Base-by-base conservation (phyloP, 345 rosid species). In the Bretschneidera sinensis region DNA sequence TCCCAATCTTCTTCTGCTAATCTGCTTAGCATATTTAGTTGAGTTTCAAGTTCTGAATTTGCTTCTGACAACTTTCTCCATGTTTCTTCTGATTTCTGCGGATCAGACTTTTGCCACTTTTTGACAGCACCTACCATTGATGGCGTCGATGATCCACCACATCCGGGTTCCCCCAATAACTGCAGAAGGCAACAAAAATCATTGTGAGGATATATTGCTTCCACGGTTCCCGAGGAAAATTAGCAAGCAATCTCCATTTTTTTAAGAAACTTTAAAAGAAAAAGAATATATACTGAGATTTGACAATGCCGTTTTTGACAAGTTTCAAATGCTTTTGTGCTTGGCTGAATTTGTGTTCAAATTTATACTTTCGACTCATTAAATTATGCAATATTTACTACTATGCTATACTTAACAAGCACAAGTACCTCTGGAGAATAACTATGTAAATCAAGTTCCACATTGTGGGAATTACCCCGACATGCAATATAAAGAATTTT, bases 61-160 rank as follows among this genome's bases (percentile, higher is more conserved):
- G 83, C 85, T 55, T 80, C 89, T 21, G 88, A 80, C 78, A 94
- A 81, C 64, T 85, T 81, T 69, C 65, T 88, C 97, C 95, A 85
- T 48, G 77, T 91, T 72, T 83, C 92, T 63, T 58, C 72, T 66
- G 95, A 86, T 72, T 70, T 88, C 71, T 81, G 82, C 55, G 92
- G 99, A 59, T 94, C 85, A 72, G 85, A 79, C 62, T 83, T 83
- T 71, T 86, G 95, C 99, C 99, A 94, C 74, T 80, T 94, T 69
- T 88, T 91, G 57, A 94, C 95, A 47, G 99, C 86, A 71, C 97
- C 97, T 23, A 94, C 96, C 99, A 94, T 86, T 64, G 99, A 94
- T 66, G 95, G 92, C 10, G 97, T 88, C 25, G 97, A 90, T 56
- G 99, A 91, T 63, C 99, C 99, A 61, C 99, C 99, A 70, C 78